These are phyloP conservation scores for Populus hybrid DNA, from an alignment of 441 rosid species.

Conservation along the genomic window DNA sequence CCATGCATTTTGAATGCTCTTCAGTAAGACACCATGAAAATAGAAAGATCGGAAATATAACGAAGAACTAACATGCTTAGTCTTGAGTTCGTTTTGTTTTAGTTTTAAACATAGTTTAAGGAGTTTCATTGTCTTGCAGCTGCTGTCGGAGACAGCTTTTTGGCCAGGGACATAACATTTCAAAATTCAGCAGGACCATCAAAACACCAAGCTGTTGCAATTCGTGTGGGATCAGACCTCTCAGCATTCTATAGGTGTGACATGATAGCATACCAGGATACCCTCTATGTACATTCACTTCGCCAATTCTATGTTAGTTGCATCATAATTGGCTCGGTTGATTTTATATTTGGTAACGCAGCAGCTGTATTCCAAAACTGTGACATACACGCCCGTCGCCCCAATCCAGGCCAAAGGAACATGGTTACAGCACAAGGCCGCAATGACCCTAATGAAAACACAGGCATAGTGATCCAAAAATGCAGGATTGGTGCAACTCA, in stretches of 20 bases:
- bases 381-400: too few relatives aligned
- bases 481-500: constrained; percentile 10
- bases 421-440: too few relatives aligned
- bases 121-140: constrained; percentile 4
- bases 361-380: background rate
- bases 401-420: too few relatives aligned
- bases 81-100: too few relatives aligned
- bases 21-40: too few relatives aligned
- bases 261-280: constrained; percentile 20
- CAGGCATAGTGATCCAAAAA: constrained; percentile 12
- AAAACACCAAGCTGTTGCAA: constrained; percentile 20
- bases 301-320: constrained; percentile 14
- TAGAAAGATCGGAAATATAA: too few relatives aligned
- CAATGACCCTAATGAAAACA: background rate
- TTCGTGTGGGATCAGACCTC: constrained; percentile 13
- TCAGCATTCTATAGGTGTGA: constrained; percentile 12
- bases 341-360: constrained; percentile 20
- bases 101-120: background rate
- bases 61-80: too few relatives aligned
- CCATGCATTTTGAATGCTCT: too few relatives aligned
- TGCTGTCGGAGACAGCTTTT: constrained; percentile 9
- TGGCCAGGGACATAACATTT: constrained; percentile 14
- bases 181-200: constrained; percentile 19
- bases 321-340: constrained; percentile 9
- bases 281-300: constrained; percentile 4